These are phyloP conservation scores for Colletotrichum ledebouriae DNA, from an alignment of 2,329 filamentous ascomycete genomes.

Conservation along the genomic window DNA sequence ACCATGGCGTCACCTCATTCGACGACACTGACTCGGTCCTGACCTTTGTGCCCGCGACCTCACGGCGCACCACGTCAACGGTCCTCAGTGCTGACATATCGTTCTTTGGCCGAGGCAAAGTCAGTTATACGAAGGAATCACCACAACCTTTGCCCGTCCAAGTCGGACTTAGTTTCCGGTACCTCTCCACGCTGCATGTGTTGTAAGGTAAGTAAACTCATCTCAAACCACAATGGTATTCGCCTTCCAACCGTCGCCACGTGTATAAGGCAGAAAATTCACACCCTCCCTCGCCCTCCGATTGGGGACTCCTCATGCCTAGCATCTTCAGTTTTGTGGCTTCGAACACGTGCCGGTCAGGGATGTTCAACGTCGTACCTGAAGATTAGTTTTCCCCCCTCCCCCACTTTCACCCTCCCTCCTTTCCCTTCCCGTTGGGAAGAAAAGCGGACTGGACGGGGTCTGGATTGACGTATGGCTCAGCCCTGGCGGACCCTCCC, in stretches of 20 bases:
- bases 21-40: constrained; percentile 15
- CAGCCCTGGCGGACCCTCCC: constrained; percentile 26
- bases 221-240: constrained; percentile 7
- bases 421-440: background rate
- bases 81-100: constrained; percentile 15
- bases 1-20: constrained; percentile 38
- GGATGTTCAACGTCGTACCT: constrained; percentile 22
- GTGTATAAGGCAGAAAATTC: background rate
- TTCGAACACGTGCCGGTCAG: constrained; percentile 21
- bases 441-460: constrained; percentile 6
- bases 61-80: constrained; percentile 9
- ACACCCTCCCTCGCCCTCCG: background rate
- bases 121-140: background rate
- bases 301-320: constrained; percentile 16
- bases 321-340: background rate
- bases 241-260: constrained; percentile 11
- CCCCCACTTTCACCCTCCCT: background rate
- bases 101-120: constrained; percentile 7
- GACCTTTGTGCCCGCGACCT: constrained; percentile 10
- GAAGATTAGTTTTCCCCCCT: constrained; percentile 11
- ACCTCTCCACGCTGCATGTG: constrained; percentile 5
- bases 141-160: background rate
- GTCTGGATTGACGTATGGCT: constrained; percentile 12
- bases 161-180: background rate
- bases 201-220: constrained; percentile 15